Base-by-base conservation (phyloP, 2,329 filamentous ascomycete genomes). In the Sporothrix schenckii region DNA sequence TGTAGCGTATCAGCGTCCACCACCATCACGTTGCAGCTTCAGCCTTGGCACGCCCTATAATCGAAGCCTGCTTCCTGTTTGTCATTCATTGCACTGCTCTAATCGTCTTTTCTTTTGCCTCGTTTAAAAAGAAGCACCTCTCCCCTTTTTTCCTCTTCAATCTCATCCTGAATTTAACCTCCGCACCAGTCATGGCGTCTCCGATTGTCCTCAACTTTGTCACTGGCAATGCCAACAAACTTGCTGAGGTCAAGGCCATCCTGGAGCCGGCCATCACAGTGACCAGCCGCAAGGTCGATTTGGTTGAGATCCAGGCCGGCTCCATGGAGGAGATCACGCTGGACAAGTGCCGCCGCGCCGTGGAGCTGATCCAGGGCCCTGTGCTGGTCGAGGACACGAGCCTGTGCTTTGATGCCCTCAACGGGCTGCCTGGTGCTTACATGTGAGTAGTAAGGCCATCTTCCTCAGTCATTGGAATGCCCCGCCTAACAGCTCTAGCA, bases 381-480 rank as follows among this genome's bases (percentile, higher is more conserved):
- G 95, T 97, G 10, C 85, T 99, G 52, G 94, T 97, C 13, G 95
- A 99, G 81, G 95, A 99, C 80, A 99, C 95, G 19, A 93, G 93
- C 75, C 85, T 99, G 65, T 96, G 93, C 83, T 99, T 97, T 79
- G 90, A 92, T 77, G 94, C 94, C 24, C 86, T 97, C 72, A 89
- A 92, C 71, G 94, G 93, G n/a, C 85, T 99, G 41, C 95, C 95
- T 1, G 95, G 95, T 1, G 93, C 94, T 53, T 99, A 99, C 80
- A 97, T 99, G 94, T 97, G 85, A 75, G 88, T 81, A 41, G 52
- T 14, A 4, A 24, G 52, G 5, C 2, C 30, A 4, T 11, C 56
- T 34, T 4, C 2, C 6, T 19, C 4, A 21, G 2, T 3, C 9
- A 10, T 0, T 2, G 24, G 4, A 16, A 41, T 5, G 6, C 54